Base-by-base conservation (phyloP, 441 rosid genomes). In the Populus hybrid region DNA sequence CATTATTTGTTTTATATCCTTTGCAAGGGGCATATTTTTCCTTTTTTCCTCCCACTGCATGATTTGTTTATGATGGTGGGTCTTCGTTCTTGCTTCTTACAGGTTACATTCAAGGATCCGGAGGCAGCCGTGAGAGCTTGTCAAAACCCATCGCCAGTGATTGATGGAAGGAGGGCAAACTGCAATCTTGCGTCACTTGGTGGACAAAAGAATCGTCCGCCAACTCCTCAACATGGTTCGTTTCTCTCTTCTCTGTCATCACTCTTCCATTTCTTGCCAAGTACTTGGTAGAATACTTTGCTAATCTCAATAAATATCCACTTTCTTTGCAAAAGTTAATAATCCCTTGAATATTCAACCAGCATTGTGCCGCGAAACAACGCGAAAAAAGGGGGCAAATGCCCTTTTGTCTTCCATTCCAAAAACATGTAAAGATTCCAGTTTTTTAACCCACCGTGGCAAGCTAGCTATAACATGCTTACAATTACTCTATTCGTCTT, bases 101-200 rank as follows among this genome's bases (percentile, higher is more conserved):
- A 95, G 99, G 97, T 96, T 67, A 94, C 97, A 38, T 96, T 94
- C 75, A 89, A 89, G 87, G 97, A 96, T 75, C 94, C 91, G 8
- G 98, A 96, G 24, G 87, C 99, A 65, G 99, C 99, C 2, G 85
- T 81, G 83, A 89, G 94, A 83, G 99, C 99, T 63, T 94, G 98
- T 83, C 92, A 91, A 71, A 89, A 91, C 78, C 91, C 91, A 46
- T 87, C 91, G 78, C 99, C 99, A 1, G 90, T 94, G 32, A 94
- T 96, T 59, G 99, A 96, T 83, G 97, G 97, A 71, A 87, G 99
- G 79, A 87, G 98, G 81, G 97, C 99, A 34, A 94, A 96, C 78
- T 96, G 99, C 84, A 96, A 94, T 79, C 92, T 96, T 78, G 99
- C 99, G 72, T 91, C 94, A 40, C 91, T 92, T 73, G 99, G 99